Evolutionary conservation across 2,329 filamentous ascomycete genomes (phyloP), one percentile per base, ranked within the genome.

Genomic region (Ceratocystis destructans): DNA sequence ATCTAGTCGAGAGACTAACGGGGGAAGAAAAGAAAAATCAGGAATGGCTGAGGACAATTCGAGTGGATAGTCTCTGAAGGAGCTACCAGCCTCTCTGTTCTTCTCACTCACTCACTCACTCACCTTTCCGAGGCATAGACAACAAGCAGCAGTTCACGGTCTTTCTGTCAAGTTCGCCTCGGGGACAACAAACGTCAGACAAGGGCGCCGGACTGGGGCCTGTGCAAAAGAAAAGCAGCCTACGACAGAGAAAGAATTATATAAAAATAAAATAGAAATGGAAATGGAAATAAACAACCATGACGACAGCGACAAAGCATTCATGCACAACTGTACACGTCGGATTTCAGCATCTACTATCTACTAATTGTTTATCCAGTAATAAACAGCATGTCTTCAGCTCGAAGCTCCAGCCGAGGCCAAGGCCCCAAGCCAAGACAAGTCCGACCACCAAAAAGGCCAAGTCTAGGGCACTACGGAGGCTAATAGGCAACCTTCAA

Each of bases 161-260:
- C 55, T 59, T 59, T 59, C 28, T 59, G 55, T 59, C 55, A 59
- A 59, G 28, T 59, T 59, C 53, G 55, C 55, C 28, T 37, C 55
- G 31, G 55, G 6, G 31, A 41, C 55, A 59, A 20, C 55, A 59
- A n/a, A 59, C 55, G 55, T 37, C 55, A 59, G 55, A 59, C 55
- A 59, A 59, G 55, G 55, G 55, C 55, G 12, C 17, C 25, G 53
- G 55, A 37, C 28, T 37, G 31, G 28, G 55, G 55, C 55, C 55
- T 59, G 55, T 59, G 28, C 55, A 59, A 37, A 8, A 31, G 53
- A 57, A 57, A 31, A 31, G 22, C 53, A 31, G 22, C 53, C 33
- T 17, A 31, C 28, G 31, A 59, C n/a, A 12, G 48, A 22, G 28
- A 59, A 22, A 20, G 3, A 59, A 37, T n/a, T n/a, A n/a, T 3